A percentile compares a stretch with the other conserved stretches of the same genome.
Evolutionary conservation across 257 asterid species (phyloP).

Genomic region (Solanum pimpinellifolium): DNA sequence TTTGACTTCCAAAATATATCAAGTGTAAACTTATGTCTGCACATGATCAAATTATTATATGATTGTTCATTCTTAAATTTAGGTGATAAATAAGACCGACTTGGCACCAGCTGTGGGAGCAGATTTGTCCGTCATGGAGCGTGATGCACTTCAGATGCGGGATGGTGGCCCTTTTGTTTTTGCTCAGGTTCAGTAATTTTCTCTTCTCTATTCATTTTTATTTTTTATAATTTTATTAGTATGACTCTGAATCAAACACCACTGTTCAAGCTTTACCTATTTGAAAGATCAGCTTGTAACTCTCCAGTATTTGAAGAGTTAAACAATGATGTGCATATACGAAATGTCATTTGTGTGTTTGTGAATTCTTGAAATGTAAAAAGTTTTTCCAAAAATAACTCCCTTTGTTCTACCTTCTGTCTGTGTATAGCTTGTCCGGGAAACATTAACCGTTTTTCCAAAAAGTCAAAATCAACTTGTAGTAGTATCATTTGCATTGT

Average conservation of each 20-base stretch:
- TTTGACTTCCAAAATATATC: background rate
- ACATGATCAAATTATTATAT: background rate
- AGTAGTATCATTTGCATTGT: background rate
- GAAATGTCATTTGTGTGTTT: background rate
- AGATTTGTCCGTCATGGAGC: slow-evolving; percentile 85
- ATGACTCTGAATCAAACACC: background rate
- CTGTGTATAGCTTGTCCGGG: background rate
- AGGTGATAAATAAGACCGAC: slow-evolving; percentile 96
- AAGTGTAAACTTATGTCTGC: background rate
- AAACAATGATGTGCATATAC: background rate
- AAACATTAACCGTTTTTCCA: background rate
- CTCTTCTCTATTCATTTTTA: background rate
- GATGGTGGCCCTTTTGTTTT: slow-evolving; percentile 95
- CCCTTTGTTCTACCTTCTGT: background rate
- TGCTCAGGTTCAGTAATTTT: slow-evolving; percentile 52
- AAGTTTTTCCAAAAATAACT: background rate
- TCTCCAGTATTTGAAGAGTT: background rate
- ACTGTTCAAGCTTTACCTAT: background rate
- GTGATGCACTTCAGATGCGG: slow-evolving; percentile 92
- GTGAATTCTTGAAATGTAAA: background rate
- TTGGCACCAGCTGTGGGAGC: slow-evolving; percentile 88
- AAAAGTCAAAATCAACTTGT: background rate
- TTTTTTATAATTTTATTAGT: background rate
- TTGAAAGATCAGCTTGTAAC: background rate
- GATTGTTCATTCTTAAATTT: background rate